Conservation (phyloP, 305 asterid species). For the Fraxinus velutina region DNA sequence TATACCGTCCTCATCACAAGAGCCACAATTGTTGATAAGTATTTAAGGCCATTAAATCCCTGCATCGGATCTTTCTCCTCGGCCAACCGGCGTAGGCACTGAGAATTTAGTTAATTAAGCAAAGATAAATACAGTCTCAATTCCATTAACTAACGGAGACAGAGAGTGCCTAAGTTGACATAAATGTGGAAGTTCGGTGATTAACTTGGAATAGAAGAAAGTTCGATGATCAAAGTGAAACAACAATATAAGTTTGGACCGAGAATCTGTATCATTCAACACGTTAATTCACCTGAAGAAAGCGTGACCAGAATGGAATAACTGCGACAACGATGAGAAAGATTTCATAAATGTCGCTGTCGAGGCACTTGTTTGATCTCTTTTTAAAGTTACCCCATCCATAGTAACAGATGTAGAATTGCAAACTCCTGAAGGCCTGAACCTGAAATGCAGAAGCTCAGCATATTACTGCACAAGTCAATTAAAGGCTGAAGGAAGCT, state of each 20-base stretch:
- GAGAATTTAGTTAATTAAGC: neutral
- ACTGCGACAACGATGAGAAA: constrained; percentile 50
- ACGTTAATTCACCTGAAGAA: constrained; percentile 52
- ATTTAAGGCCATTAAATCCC: constrained; percentile 52
- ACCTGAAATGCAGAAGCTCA: constrained; percentile 41
- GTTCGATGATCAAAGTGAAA: neutral
- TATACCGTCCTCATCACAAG: constrained; percentile 60
- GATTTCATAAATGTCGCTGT: constrained; percentile 25
- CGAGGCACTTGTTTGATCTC: constrained; percentile 40
- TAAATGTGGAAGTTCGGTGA: neutral
- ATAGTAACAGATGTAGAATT: constrained; percentile 69
- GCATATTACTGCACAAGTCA: neutral
- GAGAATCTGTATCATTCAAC: neutral
- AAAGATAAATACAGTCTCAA: neutral
- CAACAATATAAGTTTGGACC: neutral
- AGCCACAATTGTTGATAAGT: constrained; percentile 67
- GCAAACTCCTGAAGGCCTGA: constrained; percentile 67
- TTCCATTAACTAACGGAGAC: neutral
- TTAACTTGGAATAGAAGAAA: neutral
- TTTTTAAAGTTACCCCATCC: constrained; percentile 61
- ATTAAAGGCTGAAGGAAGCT: neutral
- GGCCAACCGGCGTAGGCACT: constrained; percentile 64
- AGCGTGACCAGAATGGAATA: constrained; percentile 71
- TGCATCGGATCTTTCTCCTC: constrained; percentile 53
- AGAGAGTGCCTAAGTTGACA: neutral